Evolutionary conservation across 352 stramenopile genomes (phyloP), one percentile per base, ranked within the genome.

Genomic region (Phytophthora constricta): DNA sequence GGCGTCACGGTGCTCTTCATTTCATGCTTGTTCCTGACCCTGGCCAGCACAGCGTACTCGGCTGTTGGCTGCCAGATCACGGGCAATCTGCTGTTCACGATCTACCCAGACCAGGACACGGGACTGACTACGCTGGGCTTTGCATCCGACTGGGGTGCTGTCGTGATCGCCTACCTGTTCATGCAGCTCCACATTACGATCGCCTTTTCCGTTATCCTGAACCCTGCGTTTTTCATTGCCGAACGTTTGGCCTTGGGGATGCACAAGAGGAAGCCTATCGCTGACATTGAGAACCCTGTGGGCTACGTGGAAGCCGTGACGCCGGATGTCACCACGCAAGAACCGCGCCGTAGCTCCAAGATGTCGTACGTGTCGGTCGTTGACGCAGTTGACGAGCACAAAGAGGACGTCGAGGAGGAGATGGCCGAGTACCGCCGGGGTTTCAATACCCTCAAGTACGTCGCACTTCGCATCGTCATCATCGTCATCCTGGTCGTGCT

Each of bases 61-160:
- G 66, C 69, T 3, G 69, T 85, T 1, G 79, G 79, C 31, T 86
- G 79, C 65, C 79, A 86, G 69, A 85, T 87, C 62, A 72, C 74
- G 11, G 74, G 76, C 56, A 87, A 87, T 50, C 52, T 88, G 65
- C 69, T 88, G 26, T 88, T 84, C 60, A 74, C 74, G 10, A 85
- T 88, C 57, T 80, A 70, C 65, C 65, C 68, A 10, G 46, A 70
- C 46, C 55, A 58, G 5, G 45, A 22, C 4, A 73, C 64, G 0
- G 69, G 62, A 0, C 34, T 82, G 20, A 70, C 72, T 41, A 41
- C 49, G 65, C 68, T 72, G 49, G 50, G 78, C 59, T 65, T 70
- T 63, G 27, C 31, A 4, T 69, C 74, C 20, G 59, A 76, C 63
- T 47, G 65, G 39, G 68, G 68, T n/a, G 47, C 49, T 22, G 48